Base-by-base conservation (phyloP, 345 rosid species). In the Gossypium rotundifolium region DNA sequence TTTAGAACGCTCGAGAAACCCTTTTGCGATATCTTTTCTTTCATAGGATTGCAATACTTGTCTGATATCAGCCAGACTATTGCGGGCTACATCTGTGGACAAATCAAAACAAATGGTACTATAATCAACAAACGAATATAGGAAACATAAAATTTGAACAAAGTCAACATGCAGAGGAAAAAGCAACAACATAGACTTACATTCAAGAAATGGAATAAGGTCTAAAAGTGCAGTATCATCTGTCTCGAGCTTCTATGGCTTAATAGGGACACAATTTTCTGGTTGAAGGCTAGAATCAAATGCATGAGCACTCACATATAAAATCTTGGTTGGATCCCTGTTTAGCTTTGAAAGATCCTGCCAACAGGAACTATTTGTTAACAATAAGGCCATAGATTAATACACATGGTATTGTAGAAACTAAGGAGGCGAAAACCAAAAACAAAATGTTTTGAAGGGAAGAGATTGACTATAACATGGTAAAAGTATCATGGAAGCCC, bases 321-420 rank as follows among this genome's bases (percentile, higher is more conserved):
- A 63, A 75, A 95, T 85, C 83, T 81, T 95, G 40, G 76, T 82
- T 0, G 97, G 97, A 78, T 93, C 89, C 83, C 99, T 86, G 76
- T 93, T 93, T 33, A 95, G 97, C 85, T 93, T 91, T 18, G 99
- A 90, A 68, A 95, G 89, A 81, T 93, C 99, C 99, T 95, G 89
- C 73, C 83, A 80, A 74, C 23, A 74, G 55, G 74, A 77, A 53
- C n/a, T 46, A 54, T 58, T 8, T 53, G 10, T 44, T 46, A 72
- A 33, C 44, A 40, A 49, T n/a, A 76, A 65, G 1, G 17, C 18
- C 4, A n/a, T 29, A 9, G 29, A 42, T 18, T 20, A 18, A 40
- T 40, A 64, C 48, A 38, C 22, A 33, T 9, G 17, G 22, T 17
- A 62, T 9, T 1, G 12, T 2, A 16, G 66, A 33, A 62, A 62